Base-by-base conservation (phyloP, 2,329 filamentous ascomycete species). In the Ophiostoma ulmi region DNA sequence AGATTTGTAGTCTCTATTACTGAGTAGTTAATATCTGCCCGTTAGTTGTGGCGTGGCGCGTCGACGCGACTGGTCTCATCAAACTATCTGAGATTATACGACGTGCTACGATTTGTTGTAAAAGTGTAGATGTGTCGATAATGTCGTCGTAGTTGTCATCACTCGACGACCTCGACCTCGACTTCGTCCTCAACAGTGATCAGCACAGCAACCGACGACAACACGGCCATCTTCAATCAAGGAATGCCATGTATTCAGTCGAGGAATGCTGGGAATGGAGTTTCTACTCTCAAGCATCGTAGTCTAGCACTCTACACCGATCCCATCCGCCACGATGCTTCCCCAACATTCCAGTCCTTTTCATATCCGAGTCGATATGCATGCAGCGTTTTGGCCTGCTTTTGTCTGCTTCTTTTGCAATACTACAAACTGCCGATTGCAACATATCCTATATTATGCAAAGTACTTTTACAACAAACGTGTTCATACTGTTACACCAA, bases 301-400 rank as follows among this genome's bases (percentile, higher is more conserved):
- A 58, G 52, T 58, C 52, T 26, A 58, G 52, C 22, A 58, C 20
- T 55, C n/a, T 55, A 58, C n/a, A 13, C 22, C 13, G 26, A 61
- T 61, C 26, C 55, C 55, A 20, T 3, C 26, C 26, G 55, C 26
- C 55, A 31, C 26, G 55, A 63, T 63, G 26, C 58, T 31, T 63
- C 58, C 58, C 58, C 58, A 63, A 35, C 26, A 63, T 63, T 63
- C 58, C 58, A 63, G 58, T 63, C 6, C 26, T 26, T 48, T 48
- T 48, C 44, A 20, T 48, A 48, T 20, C 14, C 20, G 44, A 20
- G 14, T 48, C 14, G 20, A 48, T n/a, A n/a, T 58, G 52, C 52
- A 58, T 58, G 52, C 52, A 58, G 48, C 44, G 5, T 5, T 20
- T 48, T 41, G 39, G 20, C 22, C 22, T 52, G 52, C 52, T 22